Conservation (phyloP, 768 basidiomycete genomes). For the Suillus lakei region DNA sequence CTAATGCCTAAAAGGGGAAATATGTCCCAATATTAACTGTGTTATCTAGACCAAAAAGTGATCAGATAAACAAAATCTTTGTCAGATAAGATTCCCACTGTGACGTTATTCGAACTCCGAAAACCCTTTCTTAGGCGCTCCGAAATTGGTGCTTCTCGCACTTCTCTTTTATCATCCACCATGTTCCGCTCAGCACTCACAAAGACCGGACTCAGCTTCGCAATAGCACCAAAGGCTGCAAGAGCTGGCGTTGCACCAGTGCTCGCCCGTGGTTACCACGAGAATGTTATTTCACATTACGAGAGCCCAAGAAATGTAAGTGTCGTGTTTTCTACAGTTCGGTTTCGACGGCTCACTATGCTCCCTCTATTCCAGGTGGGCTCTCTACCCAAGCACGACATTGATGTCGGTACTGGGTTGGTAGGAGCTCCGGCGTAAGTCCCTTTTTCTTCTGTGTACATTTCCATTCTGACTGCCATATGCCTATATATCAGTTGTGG, state of each 20-base stretch:
- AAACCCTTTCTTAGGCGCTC: conserved; percentile 2
- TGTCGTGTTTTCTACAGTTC: conserved; percentile 39
- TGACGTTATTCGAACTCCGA: conserved; percentile 23
- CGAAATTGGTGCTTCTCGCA: conserved; percentile 8
- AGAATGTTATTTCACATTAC: conserved; percentile 97
- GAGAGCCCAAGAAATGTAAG: conserved; percentile 96
- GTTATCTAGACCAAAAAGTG: neutral
- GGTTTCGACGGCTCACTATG: conserved; percentile 64
- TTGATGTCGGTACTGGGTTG: conserved; percentile 94
- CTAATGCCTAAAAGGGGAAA: no score
- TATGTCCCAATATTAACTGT: no score
- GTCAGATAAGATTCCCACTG: conserved; percentile 19
- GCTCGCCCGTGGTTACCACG: conserved; percentile 80
- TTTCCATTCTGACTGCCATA: conserved; percentile 21
- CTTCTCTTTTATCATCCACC: conserved; percentile 41
- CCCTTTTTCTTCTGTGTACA: conserved; percentile 2
- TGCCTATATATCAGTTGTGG: conserved; percentile 67
- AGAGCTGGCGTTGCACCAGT: conserved; percentile 52
- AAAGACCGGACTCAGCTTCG: conserved; percentile 50
- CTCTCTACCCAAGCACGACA: conserved; percentile 89
- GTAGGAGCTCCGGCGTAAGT: conserved; percentile 96
- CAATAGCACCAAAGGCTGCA: conserved; percentile 47
- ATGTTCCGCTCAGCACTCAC: conserved; percentile 74
- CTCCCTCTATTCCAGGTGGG: conserved; percentile 71
- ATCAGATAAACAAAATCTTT: conserved; percentile 11